These are phyloP conservation scores for Leucaena leucocephala DNA, from an alignment of 306 rosid genomes.

Conservation along the genomic window DNA sequence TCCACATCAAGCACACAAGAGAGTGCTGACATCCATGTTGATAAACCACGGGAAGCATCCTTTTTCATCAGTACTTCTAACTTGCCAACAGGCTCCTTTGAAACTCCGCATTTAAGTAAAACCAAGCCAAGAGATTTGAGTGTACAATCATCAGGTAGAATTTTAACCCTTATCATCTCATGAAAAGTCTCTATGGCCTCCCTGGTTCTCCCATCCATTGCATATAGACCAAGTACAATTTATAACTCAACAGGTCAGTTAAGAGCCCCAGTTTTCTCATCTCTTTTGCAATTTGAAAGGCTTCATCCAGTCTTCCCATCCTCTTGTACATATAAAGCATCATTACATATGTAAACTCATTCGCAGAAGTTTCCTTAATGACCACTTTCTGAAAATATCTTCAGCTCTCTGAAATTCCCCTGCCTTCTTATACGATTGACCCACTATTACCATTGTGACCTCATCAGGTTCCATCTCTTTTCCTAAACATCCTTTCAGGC, in stretches of 20 bases:
- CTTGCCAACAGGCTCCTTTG: conserved; percentile 70
- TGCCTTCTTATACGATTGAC: no score
- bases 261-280: conserved; percentile 64
- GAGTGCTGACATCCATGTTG: conserved; percentile 73
- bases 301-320: conserved; percentile 67
- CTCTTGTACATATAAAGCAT: conserved; percentile 85
- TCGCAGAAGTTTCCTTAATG: no score
- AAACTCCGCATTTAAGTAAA: conserved; percentile 74
- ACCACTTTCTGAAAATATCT: no score
- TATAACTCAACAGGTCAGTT: conserved; percentile 69
- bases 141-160: conserved; percentile 63
- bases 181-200: conserved; percentile 61
- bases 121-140: conserved; percentile 67
- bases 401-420: no score
- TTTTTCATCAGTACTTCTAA: conserved; percentile 56
- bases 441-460: no score
- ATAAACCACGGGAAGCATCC: conserved; percentile 60
- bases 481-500: no score
- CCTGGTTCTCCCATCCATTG: conserved; percentile 71
- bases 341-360: conserved; percentile 84
- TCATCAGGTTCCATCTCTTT: no score
- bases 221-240: conserved; percentile 72
- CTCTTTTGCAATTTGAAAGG: conserved; percentile 64
- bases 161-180: conserved; percentile 56
- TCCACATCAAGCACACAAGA: conserved; percentile 62